phyloP scores from a whole-genome alignment of 192 early-diverging fungal genomes.

The Backusella luteola region DNA sequence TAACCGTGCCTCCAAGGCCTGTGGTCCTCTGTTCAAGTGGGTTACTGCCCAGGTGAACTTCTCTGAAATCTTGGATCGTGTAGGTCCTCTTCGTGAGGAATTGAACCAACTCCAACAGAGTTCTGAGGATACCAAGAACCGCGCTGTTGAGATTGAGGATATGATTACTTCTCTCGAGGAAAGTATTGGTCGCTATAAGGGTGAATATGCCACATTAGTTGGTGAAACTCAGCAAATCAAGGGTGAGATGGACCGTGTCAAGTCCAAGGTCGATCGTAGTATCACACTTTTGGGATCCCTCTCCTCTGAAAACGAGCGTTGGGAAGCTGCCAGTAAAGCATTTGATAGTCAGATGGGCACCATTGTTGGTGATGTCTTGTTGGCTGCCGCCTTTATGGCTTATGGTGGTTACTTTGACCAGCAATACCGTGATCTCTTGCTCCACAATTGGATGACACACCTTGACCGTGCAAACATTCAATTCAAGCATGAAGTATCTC shows the following conservation, averaged over 20 bases:
- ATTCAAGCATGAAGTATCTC: slow-evolving; percentile 77
- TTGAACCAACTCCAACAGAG: slow-evolving; percentile 78
- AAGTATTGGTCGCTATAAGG: slow-evolving; percentile 90
- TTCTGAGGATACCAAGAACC: slow-evolving; percentile 69
- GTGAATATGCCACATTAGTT: slow-evolving; percentile 96
- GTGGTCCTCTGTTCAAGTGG: slow-evolving; percentile 98
- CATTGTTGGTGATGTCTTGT: slow-evolving; percentile 93
- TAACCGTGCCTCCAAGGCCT: slow-evolving; percentile 97
- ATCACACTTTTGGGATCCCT: slow-evolving; percentile 83
- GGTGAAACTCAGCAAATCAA: slow-evolving; percentile 89
- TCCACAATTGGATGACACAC: slow-evolving; percentile 78
- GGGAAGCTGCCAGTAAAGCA: slow-evolving; percentile 85
- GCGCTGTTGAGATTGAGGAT: slow-evolving; percentile 70
- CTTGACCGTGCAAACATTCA: slow-evolving; percentile 63
- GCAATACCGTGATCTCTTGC: slow-evolving; percentile 81
- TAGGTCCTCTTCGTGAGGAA: slow-evolving; percentile 95
- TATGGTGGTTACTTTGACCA: slow-evolving; percentile 99
- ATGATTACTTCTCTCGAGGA: slow-evolving; percentile 84
- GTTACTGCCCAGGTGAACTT: slow-evolving; percentile 95
- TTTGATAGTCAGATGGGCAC: slow-evolving; percentile 98
- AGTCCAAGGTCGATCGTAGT: slow-evolving; percentile 91
- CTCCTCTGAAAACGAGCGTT: slow-evolving; percentile 89
- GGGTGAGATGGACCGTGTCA: slow-evolving; percentile 90
- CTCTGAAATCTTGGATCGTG: slow-evolving; percentile 88
- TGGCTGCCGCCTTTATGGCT: slow-evolving; percentile 91